These are phyloP conservation scores for Aspergillus versicolor DNA, from an alignment of 2,329 filamentous ascomycete species.

Conservation along the genomic window DNA sequence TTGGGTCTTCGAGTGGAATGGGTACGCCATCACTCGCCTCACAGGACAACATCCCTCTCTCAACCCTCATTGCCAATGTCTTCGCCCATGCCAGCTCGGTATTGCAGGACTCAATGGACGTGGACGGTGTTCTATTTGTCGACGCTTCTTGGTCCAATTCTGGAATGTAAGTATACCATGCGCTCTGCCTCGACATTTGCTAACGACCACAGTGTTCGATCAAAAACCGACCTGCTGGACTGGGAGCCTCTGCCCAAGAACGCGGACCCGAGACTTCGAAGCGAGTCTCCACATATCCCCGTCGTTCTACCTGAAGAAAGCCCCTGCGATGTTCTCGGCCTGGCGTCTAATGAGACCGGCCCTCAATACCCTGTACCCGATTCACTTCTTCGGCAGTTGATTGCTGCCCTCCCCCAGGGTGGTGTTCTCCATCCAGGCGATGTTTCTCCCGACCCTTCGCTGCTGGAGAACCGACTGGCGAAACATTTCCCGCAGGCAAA, in stretches of 20 bases:
- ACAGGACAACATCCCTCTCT: conserved; percentile 11
- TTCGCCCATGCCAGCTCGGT: conserved; percentile 46
- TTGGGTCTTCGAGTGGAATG: conserved; percentile 8
- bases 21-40: conserved; percentile 15
- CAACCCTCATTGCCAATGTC: conserved; percentile 21
- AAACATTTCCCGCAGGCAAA: conserved; percentile 24
- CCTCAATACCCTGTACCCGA: not conserved
- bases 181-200: not conserved
- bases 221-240: not conserved
- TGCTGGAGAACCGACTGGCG: conserved; percentile 7
- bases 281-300: not conserved
- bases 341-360: not conserved
- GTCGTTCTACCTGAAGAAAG: not conserved
- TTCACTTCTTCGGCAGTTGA: not conserved
- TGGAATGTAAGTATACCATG: conserved; percentile 17
- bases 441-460: not conserved
- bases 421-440: not conserved
- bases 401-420: not conserved
- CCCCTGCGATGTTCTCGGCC: not conserved
- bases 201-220: not conserved
- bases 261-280: not conserved
- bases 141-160: conserved; percentile 20
- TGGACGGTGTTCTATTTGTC: conserved; percentile 37
- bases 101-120: conserved; percentile 40
- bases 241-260: conserved; percentile 4